Percentiles rank a stretch among this genome's conserved stretches.
Evolutionary conservation across 257 asterid genomes (phyloP).

Genomic region (Leonotis leonurus): DNA sequence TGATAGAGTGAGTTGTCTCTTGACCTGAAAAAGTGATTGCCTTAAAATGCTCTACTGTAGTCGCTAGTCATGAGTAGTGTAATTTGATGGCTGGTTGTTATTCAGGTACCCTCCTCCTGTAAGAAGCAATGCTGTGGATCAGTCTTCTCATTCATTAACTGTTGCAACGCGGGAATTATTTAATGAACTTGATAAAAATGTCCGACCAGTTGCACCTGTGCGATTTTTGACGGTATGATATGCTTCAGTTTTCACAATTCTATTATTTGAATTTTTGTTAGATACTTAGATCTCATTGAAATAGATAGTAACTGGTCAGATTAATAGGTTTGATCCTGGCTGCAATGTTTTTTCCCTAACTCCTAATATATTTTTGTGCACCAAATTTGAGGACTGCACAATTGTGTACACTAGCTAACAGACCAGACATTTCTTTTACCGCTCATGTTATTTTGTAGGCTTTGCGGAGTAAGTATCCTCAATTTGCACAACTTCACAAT

Average conservation of each 20-base stretch:
- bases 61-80: slow-evolving; percentile 6
- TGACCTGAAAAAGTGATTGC: slow-evolving; percentile 1
- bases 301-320: slow-evolving; percentile 2
- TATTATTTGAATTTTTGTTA: background rate
- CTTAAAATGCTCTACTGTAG: background rate
- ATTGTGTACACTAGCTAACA: background rate
- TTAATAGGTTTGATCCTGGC: background rate
- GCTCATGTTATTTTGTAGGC: slow-evolving; percentile 38
- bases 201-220: slow-evolving; percentile 91
- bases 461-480: slow-evolving; percentile 92
- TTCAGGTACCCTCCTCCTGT: slow-evolving; percentile 69
- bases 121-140: slow-evolving; percentile 63
- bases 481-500: slow-evolving; percentile 92
- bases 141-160: slow-evolving; percentile 76
- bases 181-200: slow-evolving; percentile 77
- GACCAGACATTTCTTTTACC: background rate
- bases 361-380: slow-evolving; percentile 5
- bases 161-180: slow-evolving; percentile 88
- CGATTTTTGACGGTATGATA: slow-evolving; percentile 76
- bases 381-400: background rate
- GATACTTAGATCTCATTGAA: slow-evolving; percentile 1
- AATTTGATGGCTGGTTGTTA: slow-evolving; percentile 7
- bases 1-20: slow-evolving; percentile 50
- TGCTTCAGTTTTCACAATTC: slow-evolving; percentile 12
- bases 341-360: background rate